Evolutionary conservation across 1,284 basidiomycete genomes (phyloP).

Genomic region (Cutaneotrichosporon arboriforme): DNA sequence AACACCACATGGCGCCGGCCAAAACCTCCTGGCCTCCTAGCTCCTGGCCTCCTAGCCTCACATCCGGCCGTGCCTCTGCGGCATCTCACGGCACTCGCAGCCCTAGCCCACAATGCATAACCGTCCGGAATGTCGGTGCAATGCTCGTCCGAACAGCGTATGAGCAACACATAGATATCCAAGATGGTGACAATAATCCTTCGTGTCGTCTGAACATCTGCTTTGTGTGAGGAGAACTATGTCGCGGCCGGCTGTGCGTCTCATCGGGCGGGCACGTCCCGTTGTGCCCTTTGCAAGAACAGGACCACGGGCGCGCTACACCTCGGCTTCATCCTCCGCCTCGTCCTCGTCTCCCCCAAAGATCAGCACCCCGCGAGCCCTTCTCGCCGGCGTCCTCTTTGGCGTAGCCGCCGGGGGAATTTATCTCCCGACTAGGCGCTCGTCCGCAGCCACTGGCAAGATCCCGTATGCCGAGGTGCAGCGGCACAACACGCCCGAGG

Average conservation of each 20-base stretch:
- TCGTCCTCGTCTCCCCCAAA: neutral
- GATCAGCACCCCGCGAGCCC: neutral
- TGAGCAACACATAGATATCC: no score
- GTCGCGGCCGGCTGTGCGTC: neutral
- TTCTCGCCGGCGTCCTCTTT: neutral
- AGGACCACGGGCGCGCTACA: neutral
- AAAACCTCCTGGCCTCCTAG: no score
- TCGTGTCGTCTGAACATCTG: no score
- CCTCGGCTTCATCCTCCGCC: neutral
- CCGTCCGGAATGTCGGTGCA: neutral
- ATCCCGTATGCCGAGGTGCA: constrained; percentile 54
- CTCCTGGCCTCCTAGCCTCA: no score
- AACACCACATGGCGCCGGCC: no score
- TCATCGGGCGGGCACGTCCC: neutral
- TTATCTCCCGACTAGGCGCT: constrained; percentile 1
- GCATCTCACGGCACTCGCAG: neutral
- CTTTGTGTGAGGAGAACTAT: neutral
- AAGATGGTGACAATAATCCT: neutral
- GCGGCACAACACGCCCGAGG: constrained; percentile 52
- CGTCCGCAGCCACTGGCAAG: neutral
- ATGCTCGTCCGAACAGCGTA: neutral
- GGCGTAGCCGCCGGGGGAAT: neutral
- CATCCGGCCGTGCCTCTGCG: neutral
- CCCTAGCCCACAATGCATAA: neutral
- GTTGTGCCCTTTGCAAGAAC: no score